Percentiles rank a stretch among this genome's conserved stretches.
Conservation (phyloP, 352 stramenopile genomes). For the Phytophthora tentaculata region DNA sequence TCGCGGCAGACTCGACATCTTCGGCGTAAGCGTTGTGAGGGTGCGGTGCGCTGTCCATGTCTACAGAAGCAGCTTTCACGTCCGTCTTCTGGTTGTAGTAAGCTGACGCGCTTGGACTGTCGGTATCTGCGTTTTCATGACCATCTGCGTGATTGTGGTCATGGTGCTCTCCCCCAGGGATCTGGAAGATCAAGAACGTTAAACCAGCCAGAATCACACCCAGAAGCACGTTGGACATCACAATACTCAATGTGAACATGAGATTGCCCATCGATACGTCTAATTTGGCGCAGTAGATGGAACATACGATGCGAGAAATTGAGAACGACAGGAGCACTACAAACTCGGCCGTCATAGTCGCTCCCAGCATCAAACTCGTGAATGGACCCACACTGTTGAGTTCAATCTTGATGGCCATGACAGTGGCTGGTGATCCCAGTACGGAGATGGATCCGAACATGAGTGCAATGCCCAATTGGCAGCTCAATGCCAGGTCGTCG, state of each 20-base stretch:
- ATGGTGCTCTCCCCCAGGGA: slow-evolving; percentile 36
- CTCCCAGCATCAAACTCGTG: slow-evolving; percentile 74
- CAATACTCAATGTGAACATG: slow-evolving; percentile 57
- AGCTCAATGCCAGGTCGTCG: slow-evolving; percentile 40
- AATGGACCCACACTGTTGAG: slow-evolving; percentile 75
- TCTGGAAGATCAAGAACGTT: slow-evolving; percentile 63
- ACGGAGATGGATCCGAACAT: slow-evolving; percentile 77
- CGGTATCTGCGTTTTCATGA: background rate
- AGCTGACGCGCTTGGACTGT: background rate
- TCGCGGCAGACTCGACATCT: background rate
- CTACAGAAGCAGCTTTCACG: slow-evolving; percentile 6
- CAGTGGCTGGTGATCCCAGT: slow-evolving; percentile 65
- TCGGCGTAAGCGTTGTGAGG: slow-evolving; percentile 6
- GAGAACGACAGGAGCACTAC: slow-evolving; percentile 77
- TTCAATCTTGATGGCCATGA: slow-evolving; percentile 83
- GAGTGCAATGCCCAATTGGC: slow-evolving; percentile 66
- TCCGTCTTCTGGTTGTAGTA: slow-evolving; percentile 30
- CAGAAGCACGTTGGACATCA: slow-evolving; percentile 59
- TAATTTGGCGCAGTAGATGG: slow-evolving; percentile 64
- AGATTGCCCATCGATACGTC: slow-evolving; percentile 59
- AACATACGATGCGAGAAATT: slow-evolving; percentile 64
- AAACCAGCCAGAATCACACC: slow-evolving; percentile 46
- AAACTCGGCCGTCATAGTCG: slow-evolving; percentile 75
- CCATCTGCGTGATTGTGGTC: slow-evolving; percentile 10
- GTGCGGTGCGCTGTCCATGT: slow-evolving; percentile 9